A percentile compares a stretch with the other conserved stretches of the same genome.
Conservation (phyloP, 768 basidiomycete species). For the Phlebiopsis flavidoalba region DNA sequence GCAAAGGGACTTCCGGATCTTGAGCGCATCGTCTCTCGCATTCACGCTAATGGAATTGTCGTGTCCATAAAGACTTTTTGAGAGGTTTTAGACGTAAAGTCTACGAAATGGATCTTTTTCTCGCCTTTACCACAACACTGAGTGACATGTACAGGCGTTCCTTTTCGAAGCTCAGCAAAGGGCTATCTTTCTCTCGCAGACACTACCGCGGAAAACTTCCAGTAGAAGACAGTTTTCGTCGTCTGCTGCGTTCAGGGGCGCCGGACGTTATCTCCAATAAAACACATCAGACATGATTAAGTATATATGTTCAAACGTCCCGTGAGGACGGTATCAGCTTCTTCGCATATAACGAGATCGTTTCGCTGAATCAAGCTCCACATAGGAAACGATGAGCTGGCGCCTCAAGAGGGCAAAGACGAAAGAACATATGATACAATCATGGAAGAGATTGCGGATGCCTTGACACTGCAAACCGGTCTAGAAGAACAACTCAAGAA, state of each 20-base stretch:
- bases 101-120: neutral
- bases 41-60: conserved; percentile 91
- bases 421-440: conserved; percentile 79
- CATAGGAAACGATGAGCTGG: conserved; percentile 59
- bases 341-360: neutral
- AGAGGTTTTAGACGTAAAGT: conserved; percentile 72
- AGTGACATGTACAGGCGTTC: conserved; percentile 48
- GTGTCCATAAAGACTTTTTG: conserved; percentile 81
- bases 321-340: conserved; percentile 55
- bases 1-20: conserved; percentile 86
- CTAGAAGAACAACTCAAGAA: conserved; percentile 65
- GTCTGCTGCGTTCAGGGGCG: conserved; percentile 70
- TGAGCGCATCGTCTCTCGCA: conserved; percentile 89
- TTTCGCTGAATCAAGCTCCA: neutral
- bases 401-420: conserved; percentile 84
- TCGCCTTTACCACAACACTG: neutral
- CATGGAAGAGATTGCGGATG: conserved; percentile 61
- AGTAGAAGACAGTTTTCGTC: conserved; percentile 70
- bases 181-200: conserved; percentile 59
- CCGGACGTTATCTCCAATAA: conserved; percentile 78
- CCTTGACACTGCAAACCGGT: conserved; percentile 69
- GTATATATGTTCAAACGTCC: conserved; percentile 57
- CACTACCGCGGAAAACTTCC: conserved; percentile 66
- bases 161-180: conserved; percentile 67
- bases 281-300: conserved; percentile 70